Evolutionary conservation across 768 basidiomycete species (phyloP).

Genomic region (Leccinellum rugosiceps): DNA sequence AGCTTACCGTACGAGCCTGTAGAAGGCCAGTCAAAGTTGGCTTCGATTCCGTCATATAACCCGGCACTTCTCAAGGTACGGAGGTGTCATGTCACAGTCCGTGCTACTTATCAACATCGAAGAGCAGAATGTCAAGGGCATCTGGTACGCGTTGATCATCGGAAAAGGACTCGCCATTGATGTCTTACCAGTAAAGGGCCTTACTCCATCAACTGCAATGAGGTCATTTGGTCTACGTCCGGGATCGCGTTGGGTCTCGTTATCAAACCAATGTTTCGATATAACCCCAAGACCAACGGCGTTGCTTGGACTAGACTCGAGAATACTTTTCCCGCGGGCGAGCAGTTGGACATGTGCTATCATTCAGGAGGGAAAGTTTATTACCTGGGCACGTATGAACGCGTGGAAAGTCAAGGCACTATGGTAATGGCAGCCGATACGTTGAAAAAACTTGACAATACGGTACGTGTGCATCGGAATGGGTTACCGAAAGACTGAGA

Average conservation of each 20-base stretch:
- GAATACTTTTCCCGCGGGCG: slow-evolving; percentile 8
- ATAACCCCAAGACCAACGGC: slow-evolving; percentile 19
- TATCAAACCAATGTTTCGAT: slow-evolving; percentile 23
- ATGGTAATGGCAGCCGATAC: slow-evolving; percentile 13
- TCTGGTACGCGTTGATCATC: slow-evolving; percentile 10
- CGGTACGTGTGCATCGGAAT: slow-evolving; percentile 6
- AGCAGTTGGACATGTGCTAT: slow-evolving; percentile 22
- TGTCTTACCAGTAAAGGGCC: slow-evolving; percentile 8
- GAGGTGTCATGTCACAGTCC: neutral
- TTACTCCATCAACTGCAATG: slow-evolving; percentile 9
- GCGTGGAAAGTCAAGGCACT: slow-evolving; percentile 8
- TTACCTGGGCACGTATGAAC: slow-evolving; percentile 29
- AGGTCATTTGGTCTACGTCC: slow-evolving; percentile 22
- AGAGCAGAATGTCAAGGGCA: slow-evolving; percentile 1
- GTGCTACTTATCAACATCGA: neutral
- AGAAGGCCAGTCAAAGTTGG: slow-evolving; percentile 11
- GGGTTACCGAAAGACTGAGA: neutral
- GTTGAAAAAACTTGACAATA: slow-evolving; percentile 7
- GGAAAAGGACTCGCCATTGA: neutral
- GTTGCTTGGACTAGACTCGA: slow-evolving; percentile 18
- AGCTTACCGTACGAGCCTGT: slow-evolving; percentile 9
- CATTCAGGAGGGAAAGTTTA: neutral
- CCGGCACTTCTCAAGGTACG: slow-evolving; percentile 17
- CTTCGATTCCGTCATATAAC: slow-evolving; percentile 2
- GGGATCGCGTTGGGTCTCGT: slow-evolving; percentile 27